Base-by-base conservation (phyloP, 1,139 yeast species). In the Hyphopichia fennica region DNA sequence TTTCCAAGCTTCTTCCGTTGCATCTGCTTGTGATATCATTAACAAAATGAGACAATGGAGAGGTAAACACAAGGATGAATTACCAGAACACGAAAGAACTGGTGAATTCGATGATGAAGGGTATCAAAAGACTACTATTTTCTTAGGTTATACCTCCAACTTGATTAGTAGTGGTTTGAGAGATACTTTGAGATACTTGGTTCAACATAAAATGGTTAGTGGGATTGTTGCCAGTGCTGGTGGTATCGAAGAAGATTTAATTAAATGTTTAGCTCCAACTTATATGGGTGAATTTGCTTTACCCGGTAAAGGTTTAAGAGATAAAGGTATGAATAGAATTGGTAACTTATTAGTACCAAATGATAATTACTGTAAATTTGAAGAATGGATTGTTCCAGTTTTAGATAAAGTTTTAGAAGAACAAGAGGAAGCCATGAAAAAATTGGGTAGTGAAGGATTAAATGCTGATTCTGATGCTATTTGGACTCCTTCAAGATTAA, bases 211-310 rank as follows among this genome's bases (percentile, higher is more conserved):
- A 64, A 87, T 87, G 82, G 96, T 93, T 37, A 86, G 91, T 54
- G 98, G 96, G 16, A 81, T 93, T 56, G 99, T 95, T 39, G 87
- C 99, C 10, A 79, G 91, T 48, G 99, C 97, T 18, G 99, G 99
- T 51, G 99, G 99, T 51, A 82, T 93, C 49, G 99, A 93, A 65
- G 99, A 93, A 67, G 99, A 93, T 67, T 71, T 95, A 44, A 93
- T 93, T 70, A 93, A 93, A 64, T 90, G 96, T 60, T 75, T 93
- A 48, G 99, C 98, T 1, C 96, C 96, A 43, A 93, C 99, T 3
- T 91, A 84, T 57, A 73, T 93, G 75, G 97, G 99, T 40, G 97
- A 90, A 38, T 93, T 90, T 62, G 63, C 84, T 38, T 75, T 91
- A 50, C 82, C 84, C 15, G 99, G 99, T 47, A 75, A 83, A 46